Conservation (phyloP, 2,329 filamentous ascomycete species). For the Lanzia echinophila region DNA sequence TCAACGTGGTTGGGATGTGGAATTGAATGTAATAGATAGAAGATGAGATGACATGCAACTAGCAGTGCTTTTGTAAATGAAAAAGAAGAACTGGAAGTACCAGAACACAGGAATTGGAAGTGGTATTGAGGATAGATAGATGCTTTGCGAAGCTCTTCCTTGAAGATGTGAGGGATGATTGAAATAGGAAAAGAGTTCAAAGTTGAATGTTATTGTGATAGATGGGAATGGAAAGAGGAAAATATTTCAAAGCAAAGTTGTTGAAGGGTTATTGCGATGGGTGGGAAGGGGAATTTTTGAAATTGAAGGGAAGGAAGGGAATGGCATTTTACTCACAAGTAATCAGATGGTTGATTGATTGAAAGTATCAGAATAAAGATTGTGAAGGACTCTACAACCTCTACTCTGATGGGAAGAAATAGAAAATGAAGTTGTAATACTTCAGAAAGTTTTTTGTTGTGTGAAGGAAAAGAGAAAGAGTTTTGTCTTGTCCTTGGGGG, state of each 20-base stretch:
- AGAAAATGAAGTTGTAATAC: not conserved
- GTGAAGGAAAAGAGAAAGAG: not conserved
- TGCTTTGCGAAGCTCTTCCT: too few species aligned
- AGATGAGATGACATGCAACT: not conserved
- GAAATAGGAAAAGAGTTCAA: too few species aligned
- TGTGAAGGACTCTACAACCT: slow-evolving; percentile 2
- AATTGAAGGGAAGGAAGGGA: not conserved
- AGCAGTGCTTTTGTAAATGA: not conserved
- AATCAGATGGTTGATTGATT: too few species aligned
- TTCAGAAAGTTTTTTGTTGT: not conserved
- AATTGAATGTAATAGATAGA: not conserved
- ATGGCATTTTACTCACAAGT: slow-evolving; percentile 3
- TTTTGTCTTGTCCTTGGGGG: not conserved
- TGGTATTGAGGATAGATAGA: not conserved
- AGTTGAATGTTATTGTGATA: too few species aligned
- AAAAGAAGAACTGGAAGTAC: not conserved
- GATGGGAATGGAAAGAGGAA: too few species aligned
- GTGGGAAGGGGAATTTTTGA: too few species aligned
- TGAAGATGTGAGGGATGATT: too few species aligned
- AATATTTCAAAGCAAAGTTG: too few species aligned
- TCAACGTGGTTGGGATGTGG: not conserved
- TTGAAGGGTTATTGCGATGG: too few species aligned
- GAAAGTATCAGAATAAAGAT: not conserved
- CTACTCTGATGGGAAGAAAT: not conserved
- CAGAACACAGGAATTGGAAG: too few species aligned